Percentiles rank a stretch among this genome's conserved stretches.
Evolutionary conservation across 192 early-diverging fungal genomes (phyloP).

Genomic region (Backusella westeae): DNA sequence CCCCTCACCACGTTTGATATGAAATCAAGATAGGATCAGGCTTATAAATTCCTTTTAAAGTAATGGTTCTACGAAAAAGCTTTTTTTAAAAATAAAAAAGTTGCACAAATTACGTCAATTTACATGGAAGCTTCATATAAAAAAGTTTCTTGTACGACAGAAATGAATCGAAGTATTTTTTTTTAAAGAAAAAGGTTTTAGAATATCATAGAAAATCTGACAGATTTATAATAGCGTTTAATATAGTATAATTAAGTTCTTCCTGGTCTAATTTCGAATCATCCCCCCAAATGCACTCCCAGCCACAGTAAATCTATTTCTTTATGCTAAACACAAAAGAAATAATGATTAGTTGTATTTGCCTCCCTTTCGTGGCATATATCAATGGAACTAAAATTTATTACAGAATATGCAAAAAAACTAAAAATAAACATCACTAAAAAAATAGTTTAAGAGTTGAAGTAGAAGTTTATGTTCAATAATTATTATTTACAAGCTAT

Average conservation of each 20-base stretch:
- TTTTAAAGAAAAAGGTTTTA: background rate
- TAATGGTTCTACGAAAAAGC: background rate
- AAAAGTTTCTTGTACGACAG: background rate
- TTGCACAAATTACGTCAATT: background rate
- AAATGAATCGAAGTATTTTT: background rate
- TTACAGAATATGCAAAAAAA: background rate
- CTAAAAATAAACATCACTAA: background rate
- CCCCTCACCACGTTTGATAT: background rate
- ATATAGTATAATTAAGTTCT: constrained; percentile 3
- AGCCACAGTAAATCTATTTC: background rate
- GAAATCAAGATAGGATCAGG: background rate
- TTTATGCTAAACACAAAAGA: background rate
- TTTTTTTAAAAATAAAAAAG: background rate
- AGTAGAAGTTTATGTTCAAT: background rate
- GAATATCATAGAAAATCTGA: background rate
- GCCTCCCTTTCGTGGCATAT: background rate
- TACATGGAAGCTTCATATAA: background rate
- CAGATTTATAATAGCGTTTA: background rate
- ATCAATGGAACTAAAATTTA: background rate
- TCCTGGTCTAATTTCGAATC: background rate
- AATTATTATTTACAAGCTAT: background rate
- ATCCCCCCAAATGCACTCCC: background rate
- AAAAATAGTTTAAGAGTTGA: background rate
- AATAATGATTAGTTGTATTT: background rate
- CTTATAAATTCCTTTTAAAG: background rate